These are phyloP conservation scores for Drechslerella coelobrocha DNA, from an alignment of 2,329 filamentous ascomycete genomes.

Conservation along the genomic window DNA sequence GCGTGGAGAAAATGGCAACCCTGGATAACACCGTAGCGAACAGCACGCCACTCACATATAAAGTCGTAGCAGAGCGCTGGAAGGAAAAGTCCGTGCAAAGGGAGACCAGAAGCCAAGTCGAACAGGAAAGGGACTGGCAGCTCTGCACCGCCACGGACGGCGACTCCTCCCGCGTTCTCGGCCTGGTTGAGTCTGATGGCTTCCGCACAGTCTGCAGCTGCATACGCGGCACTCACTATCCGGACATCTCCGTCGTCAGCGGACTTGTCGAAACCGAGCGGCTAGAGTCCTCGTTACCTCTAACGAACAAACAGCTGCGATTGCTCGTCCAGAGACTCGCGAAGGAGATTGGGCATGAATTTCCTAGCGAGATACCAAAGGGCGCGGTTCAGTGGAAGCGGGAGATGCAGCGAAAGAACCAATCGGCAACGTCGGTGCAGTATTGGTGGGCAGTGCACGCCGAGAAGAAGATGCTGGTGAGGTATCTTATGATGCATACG, in stretches of 20 bases:
- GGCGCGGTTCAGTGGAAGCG: conserved; percentile 35
- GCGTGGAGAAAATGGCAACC: conserved; percentile 13
- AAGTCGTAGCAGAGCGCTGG: conserved; percentile 25
- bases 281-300: conserved; percentile 10
- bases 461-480: conserved; percentile 44
- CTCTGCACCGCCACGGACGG: conserved; percentile 23
- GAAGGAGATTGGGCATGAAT: conserved; percentile 32
- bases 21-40: conserved; percentile 22
- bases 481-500: conserved; percentile 35
- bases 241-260: conserved; percentile 36
- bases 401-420: conserved; percentile 34
- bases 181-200: conserved; percentile 35
- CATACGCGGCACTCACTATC: conserved; percentile 24
- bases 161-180: conserved; percentile 16
- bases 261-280: conserved; percentile 34
- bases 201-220: conserved; percentile 44
- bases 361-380: conserved; percentile 34
- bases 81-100: conserved; percentile 11
- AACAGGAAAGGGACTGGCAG: conserved; percentile 26
- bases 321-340: conserved; percentile 29
- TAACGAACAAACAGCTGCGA: conserved; percentile 30
- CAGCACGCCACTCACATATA: conserved; percentile 11
- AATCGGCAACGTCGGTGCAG: conserved; percentile 16
- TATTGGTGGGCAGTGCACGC: conserved; percentile 40
- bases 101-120: conserved; percentile 32